Evolutionary conservation across 257 asterid genomes (phyloP).

Genomic region (Scutellaria barbata): DNA sequence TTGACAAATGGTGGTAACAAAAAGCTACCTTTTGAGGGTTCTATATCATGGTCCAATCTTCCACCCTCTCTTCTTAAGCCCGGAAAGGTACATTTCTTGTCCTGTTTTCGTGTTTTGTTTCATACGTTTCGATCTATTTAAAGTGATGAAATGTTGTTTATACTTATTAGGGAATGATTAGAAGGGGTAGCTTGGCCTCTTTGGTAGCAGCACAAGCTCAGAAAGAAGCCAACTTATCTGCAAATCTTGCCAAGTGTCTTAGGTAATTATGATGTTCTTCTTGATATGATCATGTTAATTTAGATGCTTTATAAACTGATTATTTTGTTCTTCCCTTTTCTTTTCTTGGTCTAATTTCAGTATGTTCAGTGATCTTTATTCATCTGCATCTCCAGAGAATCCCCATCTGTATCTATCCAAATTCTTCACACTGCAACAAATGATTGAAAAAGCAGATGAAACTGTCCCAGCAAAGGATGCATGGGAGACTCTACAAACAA

Average conservation of each 20-base stretch:
- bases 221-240: slow-evolving; percentile 74
- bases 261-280: slow-evolving; percentile 46
- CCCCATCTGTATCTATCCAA: slow-evolving; percentile 68
- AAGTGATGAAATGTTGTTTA: neutral
- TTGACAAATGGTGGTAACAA: slow-evolving; percentile 37
- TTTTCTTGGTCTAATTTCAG: slow-evolving; percentile 38
- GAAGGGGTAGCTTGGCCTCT: slow-evolving; percentile 73
- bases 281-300: neutral
- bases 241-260: slow-evolving; percentile 75
- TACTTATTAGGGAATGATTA: slow-evolving; percentile 56
- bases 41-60: slow-evolving; percentile 64
- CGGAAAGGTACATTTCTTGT: slow-evolving; percentile 58
- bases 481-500: slow-evolving; percentile 37
- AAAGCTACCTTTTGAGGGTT: slow-evolving; percentile 50
- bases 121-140: no score
- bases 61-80: slow-evolving; percentile 71
- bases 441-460: slow-evolving; percentile 59
- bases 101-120: no score
- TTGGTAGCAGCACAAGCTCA: slow-evolving; percentile 82
- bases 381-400: slow-evolving; percentile 72
- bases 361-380: slow-evolving; percentile 69
- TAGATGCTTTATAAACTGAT: no score
- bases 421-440: slow-evolving; percentile 72
- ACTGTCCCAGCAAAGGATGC: slow-evolving; percentile 43
- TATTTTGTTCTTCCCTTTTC: no score